A percentile compares a stretch with the other conserved stretches of the same genome.
Evolutionary conservation across 2,329 filamentous ascomycete genomes (phyloP).

Genomic region (Cladosporium sp.): DNA sequence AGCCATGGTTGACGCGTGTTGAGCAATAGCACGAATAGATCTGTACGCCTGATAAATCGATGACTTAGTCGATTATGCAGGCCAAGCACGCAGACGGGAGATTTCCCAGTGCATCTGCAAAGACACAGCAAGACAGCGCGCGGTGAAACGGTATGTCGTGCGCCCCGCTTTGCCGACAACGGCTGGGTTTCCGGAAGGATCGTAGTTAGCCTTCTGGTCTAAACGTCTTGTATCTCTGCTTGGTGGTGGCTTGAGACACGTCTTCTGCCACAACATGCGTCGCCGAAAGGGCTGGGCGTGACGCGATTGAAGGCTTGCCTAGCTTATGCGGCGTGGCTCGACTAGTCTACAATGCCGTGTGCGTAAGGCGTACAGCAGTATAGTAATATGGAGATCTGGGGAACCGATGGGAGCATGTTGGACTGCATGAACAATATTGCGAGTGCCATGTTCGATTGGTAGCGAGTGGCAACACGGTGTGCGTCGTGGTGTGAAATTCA

Average conservation of each 20-base stretch:
- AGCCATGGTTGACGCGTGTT: neutral
- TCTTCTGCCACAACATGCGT: neutral
- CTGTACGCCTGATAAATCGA: conserved; percentile 10
- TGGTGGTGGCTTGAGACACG: conserved; percentile 16
- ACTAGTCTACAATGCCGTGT: neutral
- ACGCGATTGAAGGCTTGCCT: neutral
- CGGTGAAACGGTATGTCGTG: conserved; percentile 14
- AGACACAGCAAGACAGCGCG: conserved; percentile 5
- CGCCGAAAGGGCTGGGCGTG: neutral
- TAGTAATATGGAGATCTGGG: neutral
- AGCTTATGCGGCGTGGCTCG: neutral
- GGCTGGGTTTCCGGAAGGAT: neutral
- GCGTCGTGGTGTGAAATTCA: neutral
- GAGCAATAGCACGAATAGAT: neutral
- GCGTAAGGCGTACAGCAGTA: neutral
- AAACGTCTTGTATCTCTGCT: neutral
- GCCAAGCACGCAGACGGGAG: conserved; percentile 12
- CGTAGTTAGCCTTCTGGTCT: neutral
- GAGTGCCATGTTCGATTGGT: neutral
- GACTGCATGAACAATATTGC: neutral
- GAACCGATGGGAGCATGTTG: neutral
- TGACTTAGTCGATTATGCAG: conserved; percentile 15
- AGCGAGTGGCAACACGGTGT: neutral
- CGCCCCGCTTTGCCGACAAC: neutral
- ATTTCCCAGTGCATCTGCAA: conserved; percentile 8